Evolutionary conservation across 768 basidiomycete species (phyloP), one percentile per base, ranked within the genome.

Genomic region (Podaxis rugospora): DNA sequence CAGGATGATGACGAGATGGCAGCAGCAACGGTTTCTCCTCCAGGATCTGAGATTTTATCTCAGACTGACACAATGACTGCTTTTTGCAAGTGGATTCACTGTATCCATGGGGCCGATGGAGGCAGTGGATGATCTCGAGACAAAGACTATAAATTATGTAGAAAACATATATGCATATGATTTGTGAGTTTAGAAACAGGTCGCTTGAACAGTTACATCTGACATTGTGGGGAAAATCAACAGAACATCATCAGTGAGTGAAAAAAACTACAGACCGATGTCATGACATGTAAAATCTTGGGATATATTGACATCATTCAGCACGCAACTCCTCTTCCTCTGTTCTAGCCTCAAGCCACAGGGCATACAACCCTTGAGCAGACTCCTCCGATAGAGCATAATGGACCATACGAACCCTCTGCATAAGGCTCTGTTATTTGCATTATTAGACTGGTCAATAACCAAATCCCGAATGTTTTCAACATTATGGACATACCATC

Each of bases 391-490:
- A 80, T 35, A 94, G 77, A 2, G 86, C 83, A 5, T 83, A 78
- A 71, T 93, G 86, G 51, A 94, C 81, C 77, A 93, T 81, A 51
- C 91, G 82, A 74, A 93, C 92, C 51, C 92, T 84, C 69, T 92
- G 88, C 76, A 93, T 83, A 9, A 86, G 86, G 21, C 75, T 83
- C 92, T 92, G 64, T 39, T 10, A 57, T 49, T 59, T 11, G 37
- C 35, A 66, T 47, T 51, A 57, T 54, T 52, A 44, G 65, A 56
- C 35, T 59, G 62, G 59, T 42, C 50, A 57, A 57, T 59, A 37
- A 58, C 36, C 35, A 62, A 55, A 56, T 37, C 7, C 21, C 36
- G 51, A 6, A 44, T 6, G 14, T 55, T 64, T 55, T 58, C 16
- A 51, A 32, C 39, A 55, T 55, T 23, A 13, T 21, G 18, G 64